Base-by-base conservation (phyloP, 108 stramenopile species). In the Cyclotella sp. region DNA sequence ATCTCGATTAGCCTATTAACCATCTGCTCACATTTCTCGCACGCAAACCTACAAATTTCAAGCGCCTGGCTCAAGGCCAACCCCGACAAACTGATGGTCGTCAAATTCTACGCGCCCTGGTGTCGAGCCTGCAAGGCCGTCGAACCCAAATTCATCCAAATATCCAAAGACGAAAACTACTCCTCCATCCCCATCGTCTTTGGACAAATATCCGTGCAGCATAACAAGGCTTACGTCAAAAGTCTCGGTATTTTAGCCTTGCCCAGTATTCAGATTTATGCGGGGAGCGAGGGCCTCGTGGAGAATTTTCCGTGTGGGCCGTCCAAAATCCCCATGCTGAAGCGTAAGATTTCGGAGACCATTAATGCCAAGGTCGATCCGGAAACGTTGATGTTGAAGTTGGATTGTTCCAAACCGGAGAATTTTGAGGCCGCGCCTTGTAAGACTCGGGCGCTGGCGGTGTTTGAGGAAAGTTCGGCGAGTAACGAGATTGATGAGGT, bases 241-340 rank as follows among this genome's bases (percentile, higher is more conserved):
- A 46, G 53, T 10, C 77, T 93, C 9, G 92, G 91, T 15, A 88
- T 95, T 3, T 63, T 93, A 55, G 95, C 92, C 2, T 66, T 95
- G 16, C 95, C 95, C 6, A 86, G 85, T 41, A 82, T 95, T 24
- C 92, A 91, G 59, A 89, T 95, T 26, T 92, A 93, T 61, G 89
- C 88, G 0, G 80, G 83, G 9, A 57, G 66, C 47, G 71, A 77
- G 30, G 81, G 85, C 3, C 58, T 88, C 16, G 82, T 88, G 30
- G 95, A 95, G 70, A 92, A 82, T 29, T 95, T 95, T 68, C 92
- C 95, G 44, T 95, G 95, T 69, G 95, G 95, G n/a, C 95, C 95
- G 0, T 86, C 84, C 46, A 95, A 95, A 62, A 84, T 93, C 12
- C 91, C 92, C 42, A 89, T 93, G 70, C 77, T 95, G 69, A 91